Evolutionary conservation across 805 yeast species (phyloP).

Genomic region (Tetrapisispora taiwanensis): DNA sequence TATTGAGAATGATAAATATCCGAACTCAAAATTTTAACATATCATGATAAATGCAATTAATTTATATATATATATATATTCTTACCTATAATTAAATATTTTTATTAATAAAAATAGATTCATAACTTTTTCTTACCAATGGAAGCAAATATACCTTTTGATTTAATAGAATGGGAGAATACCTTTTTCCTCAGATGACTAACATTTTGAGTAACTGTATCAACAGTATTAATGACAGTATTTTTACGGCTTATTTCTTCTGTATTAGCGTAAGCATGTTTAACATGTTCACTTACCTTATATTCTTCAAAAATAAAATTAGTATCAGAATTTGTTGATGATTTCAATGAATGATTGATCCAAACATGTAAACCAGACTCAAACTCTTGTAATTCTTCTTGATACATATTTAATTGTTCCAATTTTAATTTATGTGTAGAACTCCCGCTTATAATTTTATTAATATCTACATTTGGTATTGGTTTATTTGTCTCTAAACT

Average conservation of each 20-base stretch:
- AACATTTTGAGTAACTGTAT: constrained; percentile 37
- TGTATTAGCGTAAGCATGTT: constrained; percentile 58
- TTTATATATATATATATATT: background rate
- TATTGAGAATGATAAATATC: too few species aligned
- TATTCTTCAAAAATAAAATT: constrained; percentile 29
- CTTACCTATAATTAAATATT: background rate
- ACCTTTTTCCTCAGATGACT: constrained; percentile 41
- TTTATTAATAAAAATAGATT: background rate
- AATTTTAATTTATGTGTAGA: constrained; percentile 16
- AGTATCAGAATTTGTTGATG: constrained; percentile 22
- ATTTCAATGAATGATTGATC: constrained; percentile 32
- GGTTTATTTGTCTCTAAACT: constrained; percentile 31
- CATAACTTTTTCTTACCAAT: constrained; percentile 41
- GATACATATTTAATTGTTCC: constrained; percentile 21
- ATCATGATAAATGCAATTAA: background rate
- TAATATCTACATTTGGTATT: constrained; percentile 34
- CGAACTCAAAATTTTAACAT: background rate
- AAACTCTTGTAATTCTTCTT: constrained; percentile 32
- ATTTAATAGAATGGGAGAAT: constrained; percentile 37
- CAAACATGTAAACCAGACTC: constrained; percentile 53
- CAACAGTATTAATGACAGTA: constrained; percentile 33
- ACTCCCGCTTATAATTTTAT: constrained; percentile 30
- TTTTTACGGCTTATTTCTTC: constrained; percentile 33
- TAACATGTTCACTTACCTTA: constrained; percentile 42
- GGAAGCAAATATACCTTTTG: constrained; percentile 41